phyloP scores from a whole-genome alignment of 2,329 filamentous ascomycete genomes.

The Curvularia spicifera region DNA sequence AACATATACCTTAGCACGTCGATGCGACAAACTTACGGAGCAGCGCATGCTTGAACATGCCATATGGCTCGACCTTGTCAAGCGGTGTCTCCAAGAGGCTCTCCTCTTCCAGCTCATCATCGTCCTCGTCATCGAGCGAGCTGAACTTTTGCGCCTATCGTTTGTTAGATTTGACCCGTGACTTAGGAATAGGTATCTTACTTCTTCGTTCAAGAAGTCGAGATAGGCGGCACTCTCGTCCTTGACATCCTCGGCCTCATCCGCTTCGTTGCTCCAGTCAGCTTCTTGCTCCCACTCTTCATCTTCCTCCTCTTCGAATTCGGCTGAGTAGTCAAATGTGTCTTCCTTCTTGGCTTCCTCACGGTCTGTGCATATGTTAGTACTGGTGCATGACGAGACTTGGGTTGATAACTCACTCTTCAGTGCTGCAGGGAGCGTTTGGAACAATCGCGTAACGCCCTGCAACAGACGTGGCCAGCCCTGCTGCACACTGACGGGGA shows the following conservation, averaged over 20 bases:
- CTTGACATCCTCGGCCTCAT: slow-evolving; percentile 71
- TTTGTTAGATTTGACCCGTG: slow-evolving; percentile 32
- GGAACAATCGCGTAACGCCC: slow-evolving; percentile 89
- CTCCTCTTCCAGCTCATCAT: slow-evolving; percentile 91
- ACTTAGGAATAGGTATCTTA: slow-evolving; percentile 45
- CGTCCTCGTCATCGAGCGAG: slow-evolving; percentile 71
- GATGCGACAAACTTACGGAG: slow-evolving; percentile 68
- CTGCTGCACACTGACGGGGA: slow-evolving; percentile 89
- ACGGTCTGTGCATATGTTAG: slow-evolving; percentile 64
- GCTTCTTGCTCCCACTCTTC: slow-evolving; percentile 81
- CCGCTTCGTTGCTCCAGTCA: slow-evolving; percentile 69
- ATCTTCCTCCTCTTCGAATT: slow-evolving; percentile 77
- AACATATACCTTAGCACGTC: slow-evolving; percentile 6
- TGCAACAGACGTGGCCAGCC: slow-evolving; percentile 92
- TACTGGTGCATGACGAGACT: slow-evolving; percentile 16
- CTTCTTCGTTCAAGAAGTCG: slow-evolving; percentile 93
- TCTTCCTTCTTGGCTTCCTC: slow-evolving; percentile 87
- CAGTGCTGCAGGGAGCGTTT: slow-evolving; percentile 83
- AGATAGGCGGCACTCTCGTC: slow-evolving; percentile 95
- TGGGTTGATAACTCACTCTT: slow-evolving; percentile 67
- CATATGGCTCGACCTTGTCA: slow-evolving; percentile 94
- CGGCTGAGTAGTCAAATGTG: slow-evolving; percentile 78
- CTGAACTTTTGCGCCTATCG: slow-evolving; percentile 80
- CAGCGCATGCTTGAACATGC: slow-evolving; percentile 81
- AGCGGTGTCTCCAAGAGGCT: slow-evolving; percentile 90